A percentile compares a stretch with the other conserved stretches of the same genome.
Evolutionary conservation across 768 basidiomycete genomes (phyloP).

Genomic region (Lentinula boryana): DNA sequence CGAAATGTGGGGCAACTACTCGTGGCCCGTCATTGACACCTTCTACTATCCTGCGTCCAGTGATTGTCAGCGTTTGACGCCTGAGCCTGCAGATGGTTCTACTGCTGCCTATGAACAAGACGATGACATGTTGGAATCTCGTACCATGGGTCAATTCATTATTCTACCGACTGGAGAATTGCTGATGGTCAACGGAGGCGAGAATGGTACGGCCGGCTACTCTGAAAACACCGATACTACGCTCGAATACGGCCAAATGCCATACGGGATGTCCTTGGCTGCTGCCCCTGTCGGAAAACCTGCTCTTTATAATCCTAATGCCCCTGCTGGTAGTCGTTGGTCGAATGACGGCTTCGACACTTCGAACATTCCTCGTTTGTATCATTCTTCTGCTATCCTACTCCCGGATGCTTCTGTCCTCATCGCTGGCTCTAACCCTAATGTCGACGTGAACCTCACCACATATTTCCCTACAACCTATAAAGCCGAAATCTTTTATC

Average conservation of each 20-base stretch:
- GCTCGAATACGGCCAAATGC: constrained; percentile 45
- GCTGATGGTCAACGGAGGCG: constrained; percentile 80
- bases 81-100: constrained; percentile 72
- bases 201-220: constrained; percentile 88
- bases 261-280: constrained; percentile 67
- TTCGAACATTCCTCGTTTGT: constrained; percentile 71
- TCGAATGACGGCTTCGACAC: constrained; percentile 57
- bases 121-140: constrained; percentile 65
- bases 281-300: constrained; percentile 74
- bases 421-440: constrained; percentile 91
- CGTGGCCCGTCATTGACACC: constrained; percentile 66
- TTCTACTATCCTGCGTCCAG: constrained; percentile 63
- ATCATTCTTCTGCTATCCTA: constrained; percentile 87
- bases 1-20: constrained; percentile 71
- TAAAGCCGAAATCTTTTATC: constrained; percentile 85
- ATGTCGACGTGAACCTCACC: constrained; percentile 69
- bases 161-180: constrained; percentile 72
- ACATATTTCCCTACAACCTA: constrained; percentile 73
- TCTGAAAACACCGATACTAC: constrained; percentile 50
- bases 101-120: constrained; percentile 58
- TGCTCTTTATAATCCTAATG: constrained; percentile 78
- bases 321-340: constrained; percentile 71
- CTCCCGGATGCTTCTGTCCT: constrained; percentile 84
- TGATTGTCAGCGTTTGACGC: constrained; percentile 81
- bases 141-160: constrained; percentile 93